Conservation (phyloP, 2,329 filamentous ascomycete genomes). For the Knufia fluminis region DNA sequence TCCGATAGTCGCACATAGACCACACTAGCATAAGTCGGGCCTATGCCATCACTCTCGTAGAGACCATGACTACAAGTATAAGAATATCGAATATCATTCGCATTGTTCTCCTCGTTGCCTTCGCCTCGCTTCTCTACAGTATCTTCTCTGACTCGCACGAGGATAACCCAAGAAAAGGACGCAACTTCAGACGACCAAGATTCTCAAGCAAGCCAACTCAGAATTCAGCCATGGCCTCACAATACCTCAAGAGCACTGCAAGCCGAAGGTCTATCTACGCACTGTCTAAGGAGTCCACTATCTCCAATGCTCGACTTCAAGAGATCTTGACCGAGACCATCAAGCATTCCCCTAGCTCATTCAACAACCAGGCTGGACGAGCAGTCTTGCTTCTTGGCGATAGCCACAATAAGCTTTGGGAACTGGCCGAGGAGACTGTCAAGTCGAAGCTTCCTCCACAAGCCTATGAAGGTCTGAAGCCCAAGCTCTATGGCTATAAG, state of each 20-base stretch:
- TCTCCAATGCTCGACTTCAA: slow-evolving; percentile 17
- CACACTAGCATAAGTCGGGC: background rate
- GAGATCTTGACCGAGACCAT: slow-evolving; percentile 16
- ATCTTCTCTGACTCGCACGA: slow-evolving; percentile 3
- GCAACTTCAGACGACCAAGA: slow-evolving; percentile 6
- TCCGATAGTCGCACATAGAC: no score
- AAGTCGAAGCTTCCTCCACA: slow-evolving; percentile 56
- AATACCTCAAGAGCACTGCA: slow-evolving; percentile 15
- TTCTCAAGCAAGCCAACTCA: background rate
- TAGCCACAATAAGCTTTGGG: slow-evolving; percentile 85
- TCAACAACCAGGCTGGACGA: slow-evolving; percentile 82
- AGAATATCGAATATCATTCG: background rate
- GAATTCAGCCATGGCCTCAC: slow-evolving; percentile 4
- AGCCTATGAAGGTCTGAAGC: slow-evolving; percentile 7
- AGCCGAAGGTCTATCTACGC: slow-evolving; percentile 17
- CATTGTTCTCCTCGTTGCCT: background rate
- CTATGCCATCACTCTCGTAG: background rate
- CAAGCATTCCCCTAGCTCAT: slow-evolving; percentile 54
- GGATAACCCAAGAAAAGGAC: background rate
- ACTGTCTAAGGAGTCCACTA: slow-evolving; percentile 15
- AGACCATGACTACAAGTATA: slow-evolving; percentile 5
- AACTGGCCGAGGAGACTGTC: slow-evolving; percentile 48
- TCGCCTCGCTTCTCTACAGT: slow-evolving; percentile 8
- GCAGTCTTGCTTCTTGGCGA: slow-evolving; percentile 67
- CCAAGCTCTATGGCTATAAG: slow-evolving; percentile 20